phyloP scores from a whole-genome alignment of 768 basidiomycete species.

The Suillus fuscotomentosus region DNA sequence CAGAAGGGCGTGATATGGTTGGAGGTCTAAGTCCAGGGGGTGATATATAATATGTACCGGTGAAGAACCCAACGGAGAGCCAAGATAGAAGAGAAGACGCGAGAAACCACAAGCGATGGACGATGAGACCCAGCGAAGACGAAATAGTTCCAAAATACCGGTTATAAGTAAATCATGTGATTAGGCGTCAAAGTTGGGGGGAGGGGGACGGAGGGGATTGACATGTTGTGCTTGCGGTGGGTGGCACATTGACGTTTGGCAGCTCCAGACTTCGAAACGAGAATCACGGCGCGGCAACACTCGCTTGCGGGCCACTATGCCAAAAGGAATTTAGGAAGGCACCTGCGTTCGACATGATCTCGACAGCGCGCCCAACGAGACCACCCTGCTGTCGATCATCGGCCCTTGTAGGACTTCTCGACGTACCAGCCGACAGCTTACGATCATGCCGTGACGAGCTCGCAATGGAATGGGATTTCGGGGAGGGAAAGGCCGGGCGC shows the following conservation, averaged over 20 bases:
- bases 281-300: slow-evolving; percentile 21
- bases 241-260: not conserved
- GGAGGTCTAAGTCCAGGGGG: slow-evolving; percentile 22
- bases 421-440: slow-evolving; percentile 16
- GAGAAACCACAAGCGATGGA: not conserved
- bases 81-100: not conserved
- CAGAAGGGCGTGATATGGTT: slow-evolving; percentile 6
- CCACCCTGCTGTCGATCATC: slow-evolving; percentile 32
- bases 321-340: slow-evolving; percentile 70
- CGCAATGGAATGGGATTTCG: slow-evolving; percentile 2
- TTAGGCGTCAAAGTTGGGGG: not conserved
- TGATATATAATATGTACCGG: slow-evolving; percentile 23
- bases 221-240: not conserved
- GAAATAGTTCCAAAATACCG: slow-evolving; percentile 29
- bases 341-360: slow-evolving; percentile 78
- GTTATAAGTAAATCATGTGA: slow-evolving; percentile 24
- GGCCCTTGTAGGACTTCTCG: slow-evolving; percentile 27
- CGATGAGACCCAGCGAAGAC: slow-evolving; percentile 14
- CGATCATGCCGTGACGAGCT: slow-evolving; percentile 13
- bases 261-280: not conserved
- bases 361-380: slow-evolving; percentile 64
- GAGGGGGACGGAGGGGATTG: not conserved
- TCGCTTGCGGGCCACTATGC: slow-evolving; percentile 30
- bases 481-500: slow-evolving; percentile 21
- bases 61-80: not conserved